phyloP scores from a whole-genome alignment of 805 yeast genomes.

The Dipodascus albidus region DNA sequence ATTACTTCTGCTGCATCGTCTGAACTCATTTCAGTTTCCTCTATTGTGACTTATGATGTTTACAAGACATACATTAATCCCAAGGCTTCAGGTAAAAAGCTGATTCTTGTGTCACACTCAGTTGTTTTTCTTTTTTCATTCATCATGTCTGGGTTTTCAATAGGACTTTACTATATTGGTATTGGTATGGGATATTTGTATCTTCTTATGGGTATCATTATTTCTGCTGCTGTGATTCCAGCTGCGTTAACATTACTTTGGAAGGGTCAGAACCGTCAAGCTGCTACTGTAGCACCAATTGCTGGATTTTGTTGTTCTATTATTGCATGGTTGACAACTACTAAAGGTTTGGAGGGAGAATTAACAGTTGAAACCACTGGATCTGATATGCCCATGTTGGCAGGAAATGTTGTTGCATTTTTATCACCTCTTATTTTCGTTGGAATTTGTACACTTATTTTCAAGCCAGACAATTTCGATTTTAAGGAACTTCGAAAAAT shows the following conservation, averaged over 20 bases:
- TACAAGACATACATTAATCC: conserved; percentile 76
- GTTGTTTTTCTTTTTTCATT: conserved; percentile 50
- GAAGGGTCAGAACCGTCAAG: conserved; percentile 46
- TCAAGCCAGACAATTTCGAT: conserved; percentile 65
- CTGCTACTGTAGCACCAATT: conserved; percentile 69
- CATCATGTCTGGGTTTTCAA: conserved; percentile 71
- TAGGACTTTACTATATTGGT: conserved; percentile 71
- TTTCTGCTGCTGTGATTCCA: conserved; percentile 79
- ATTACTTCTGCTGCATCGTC: conserved; percentile 89
- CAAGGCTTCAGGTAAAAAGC: conserved; percentile 58
- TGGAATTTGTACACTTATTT: conserved; percentile 52
- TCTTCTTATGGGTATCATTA: conserved; percentile 81
- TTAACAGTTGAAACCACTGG: conserved; percentile 58
- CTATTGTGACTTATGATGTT: conserved; percentile 76
- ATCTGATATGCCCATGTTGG: conserved; percentile 77
- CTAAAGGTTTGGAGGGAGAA: conserved; percentile 32
- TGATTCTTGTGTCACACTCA: conserved; percentile 57
- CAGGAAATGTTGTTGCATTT: conserved; percentile 78
- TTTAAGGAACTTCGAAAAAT: conserved; percentile 53
- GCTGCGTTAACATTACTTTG: conserved; percentile 61
- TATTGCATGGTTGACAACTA: conserved; percentile 46
- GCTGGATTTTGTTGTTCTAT: conserved; percentile 66
- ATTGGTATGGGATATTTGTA: conserved; percentile 81
- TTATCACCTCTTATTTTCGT: conserved; percentile 56
- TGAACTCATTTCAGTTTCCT: conserved; percentile 78